A percentile compares a stretch with the other conserved stretches of the same genome.
These are phyloP conservation scores for Fraxinus excelsior DNA, from an alignment of 257 asterid species.

Conservation along the genomic window DNA sequence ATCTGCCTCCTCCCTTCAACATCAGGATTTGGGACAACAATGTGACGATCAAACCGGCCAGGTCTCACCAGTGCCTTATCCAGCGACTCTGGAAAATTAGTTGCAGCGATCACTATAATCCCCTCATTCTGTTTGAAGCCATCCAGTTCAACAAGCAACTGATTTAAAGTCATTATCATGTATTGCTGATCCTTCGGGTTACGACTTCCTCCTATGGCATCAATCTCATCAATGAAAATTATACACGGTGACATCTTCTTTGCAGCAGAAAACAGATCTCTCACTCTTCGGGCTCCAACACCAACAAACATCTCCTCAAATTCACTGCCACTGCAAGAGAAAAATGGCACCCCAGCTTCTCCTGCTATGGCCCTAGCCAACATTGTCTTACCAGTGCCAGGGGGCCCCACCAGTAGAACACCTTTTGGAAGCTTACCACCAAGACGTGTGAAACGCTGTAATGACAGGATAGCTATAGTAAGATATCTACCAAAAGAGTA, in stretches of 20 bases:
- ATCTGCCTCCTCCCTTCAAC: conserved; percentile 97
- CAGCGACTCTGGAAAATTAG: conserved; percentile 87
- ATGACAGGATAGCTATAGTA: conserved; percentile 30
- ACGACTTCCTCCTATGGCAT: conserved; percentile 95
- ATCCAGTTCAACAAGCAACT: conserved; percentile 90
- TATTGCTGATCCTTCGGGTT: conserved; percentile 91
- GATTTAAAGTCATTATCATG: conserved; percentile 94
- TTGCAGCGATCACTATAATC: conserved; percentile 89
- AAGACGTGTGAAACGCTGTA: conserved; percentile 89
- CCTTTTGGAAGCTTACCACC: conserved; percentile 99
- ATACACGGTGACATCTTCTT: conserved; percentile 94
- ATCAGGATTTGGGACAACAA: conserved; percentile 97
- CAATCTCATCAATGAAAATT: conserved; percentile 88
- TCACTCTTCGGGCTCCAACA: conserved; percentile 96
- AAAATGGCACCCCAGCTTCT: conserved; percentile 97
- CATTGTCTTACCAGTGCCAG: conserved; percentile 99
- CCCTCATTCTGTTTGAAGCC: conserved; percentile 98
- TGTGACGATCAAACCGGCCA: conserved; percentile 89
- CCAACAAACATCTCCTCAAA: conserved; percentile 99
- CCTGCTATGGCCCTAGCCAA: conserved; percentile 98
- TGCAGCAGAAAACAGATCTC: conserved; percentile 92
- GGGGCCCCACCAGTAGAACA: conserved; percentile 93
- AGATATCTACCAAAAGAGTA: conserved; percentile 19
- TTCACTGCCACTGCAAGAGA: conserved; percentile 97
- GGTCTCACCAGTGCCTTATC: conserved; percentile 97